Conservation (phyloP, 306 rosid species). For the Purshia tridentata region DNA sequence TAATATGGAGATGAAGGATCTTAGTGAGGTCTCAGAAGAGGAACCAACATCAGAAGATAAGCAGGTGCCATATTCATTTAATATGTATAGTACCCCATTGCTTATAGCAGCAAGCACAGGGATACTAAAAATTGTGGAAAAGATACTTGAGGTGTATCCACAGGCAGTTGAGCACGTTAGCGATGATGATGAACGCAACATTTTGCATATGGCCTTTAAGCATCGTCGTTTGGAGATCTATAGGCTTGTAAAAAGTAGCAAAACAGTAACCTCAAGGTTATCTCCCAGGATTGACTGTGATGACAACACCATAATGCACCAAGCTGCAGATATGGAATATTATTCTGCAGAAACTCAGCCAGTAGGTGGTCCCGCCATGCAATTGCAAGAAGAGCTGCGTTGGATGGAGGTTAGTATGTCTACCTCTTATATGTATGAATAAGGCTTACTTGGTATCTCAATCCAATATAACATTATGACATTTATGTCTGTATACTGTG, state of each 20-base stretch:
- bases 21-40: neutral
- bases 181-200: neutral
- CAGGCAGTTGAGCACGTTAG: constrained; percentile 16
- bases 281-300: neutral
- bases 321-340: neutral
- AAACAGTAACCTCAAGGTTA: neutral
- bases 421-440: no score
- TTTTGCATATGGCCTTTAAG: constrained; percentile 28
- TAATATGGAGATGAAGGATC: no score
- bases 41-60: no score
- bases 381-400: neutral
- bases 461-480: no score
- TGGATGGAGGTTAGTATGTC: constrained; percentile 11
- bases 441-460: no score
- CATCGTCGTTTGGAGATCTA: constrained; percentile 31
- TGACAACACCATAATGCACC: constrained; percentile 24
- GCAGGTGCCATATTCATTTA: neutral
- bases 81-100: constrained; percentile 26
- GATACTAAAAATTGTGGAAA: constrained; percentile 42
- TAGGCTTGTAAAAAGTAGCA: neutral
- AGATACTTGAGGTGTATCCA: constrained; percentile 18
- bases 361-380: neutral
- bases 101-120: constrained; percentile 45
- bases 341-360: neutral
- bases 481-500: no score